Base-by-base conservation (phyloP, 148 eudicot genomes). In the Spergularia bocconei region DNA sequence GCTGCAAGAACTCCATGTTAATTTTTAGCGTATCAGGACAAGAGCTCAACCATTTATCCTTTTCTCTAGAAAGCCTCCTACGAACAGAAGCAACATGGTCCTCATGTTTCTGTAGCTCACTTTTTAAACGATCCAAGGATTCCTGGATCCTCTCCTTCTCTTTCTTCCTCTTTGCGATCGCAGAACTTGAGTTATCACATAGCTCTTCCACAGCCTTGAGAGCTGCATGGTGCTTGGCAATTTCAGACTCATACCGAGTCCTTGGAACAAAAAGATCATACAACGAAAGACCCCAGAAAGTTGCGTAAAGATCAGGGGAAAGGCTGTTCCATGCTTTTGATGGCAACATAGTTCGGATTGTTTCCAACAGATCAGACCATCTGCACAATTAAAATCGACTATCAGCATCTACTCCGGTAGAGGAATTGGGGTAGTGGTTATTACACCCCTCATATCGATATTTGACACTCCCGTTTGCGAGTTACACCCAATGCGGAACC, bases 61-160 rank as follows among this genome's bases (percentile, higher is more conserved):
- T 96, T 78, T 96, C 99, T 66, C 75, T 91, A 82, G 96, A 78
- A 75, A 96, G 94, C 74, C 98, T 85, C 78, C 84, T 86, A 11
- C 87, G 97, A 79, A 92, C 99, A 74, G 97, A 96, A 25, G 91
- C 82, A 73, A 91, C 98, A 83, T 96, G 81, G 67, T 89, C 89
- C 80, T 92, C 96, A 71, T 96, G 99, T 82, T 81, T 92, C 70
- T 87, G 89, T 13, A 92, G 90, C 81, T 96, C 99, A 74, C 74
- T 79, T 63, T 82, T 80, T 79, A 96, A 81, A 71, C 98, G 93
- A 83, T 96, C 99, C 54, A 92, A 77, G 67, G 94, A 91, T 63
- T 96, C 99, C 81, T 96, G 99, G 77, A 92, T 92, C 78, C 91
- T 89, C 80, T 96, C 98, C 82, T 95, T 96, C 59, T 96, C 99